Conservation (phyloP, 73 alveolate genomes). For the Stentor coeruleus region DNA sequence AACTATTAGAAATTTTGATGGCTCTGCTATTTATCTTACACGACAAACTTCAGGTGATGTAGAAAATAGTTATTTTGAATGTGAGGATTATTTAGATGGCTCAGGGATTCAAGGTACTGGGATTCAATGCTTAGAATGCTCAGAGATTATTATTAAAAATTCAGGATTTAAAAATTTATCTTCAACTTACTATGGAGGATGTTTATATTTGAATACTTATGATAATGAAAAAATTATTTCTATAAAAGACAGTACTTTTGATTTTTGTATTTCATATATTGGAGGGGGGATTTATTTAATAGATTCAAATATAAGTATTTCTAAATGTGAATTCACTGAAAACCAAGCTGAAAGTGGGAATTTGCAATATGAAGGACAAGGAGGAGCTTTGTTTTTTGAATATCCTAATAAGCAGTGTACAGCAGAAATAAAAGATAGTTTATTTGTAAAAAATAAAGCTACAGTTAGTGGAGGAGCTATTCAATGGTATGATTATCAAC, state of each 20-base stretch:
- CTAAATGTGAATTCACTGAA: neutral
- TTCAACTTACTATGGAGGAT: neutral
- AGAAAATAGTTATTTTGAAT: neutral
- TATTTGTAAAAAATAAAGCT: neutral
- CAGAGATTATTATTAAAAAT: neutral
- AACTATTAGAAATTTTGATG: neutral
- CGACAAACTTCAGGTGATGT: neutral
- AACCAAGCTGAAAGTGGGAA: neutral
- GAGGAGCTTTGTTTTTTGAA: neutral
- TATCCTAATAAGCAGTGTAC: neutral
- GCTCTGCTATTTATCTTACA: neutral
- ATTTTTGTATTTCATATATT: neutral
- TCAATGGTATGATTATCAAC: neutral
- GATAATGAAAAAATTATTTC: neutral
- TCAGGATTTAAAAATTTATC: neutral
- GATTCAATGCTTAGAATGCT: neutral
- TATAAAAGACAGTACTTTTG: neutral
- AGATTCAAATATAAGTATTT: neutral
- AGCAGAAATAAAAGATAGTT: neutral
- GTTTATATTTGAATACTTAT: neutral
- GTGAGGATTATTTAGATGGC: neutral
- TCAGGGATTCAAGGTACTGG: neutral
- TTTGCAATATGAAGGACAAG: neutral
- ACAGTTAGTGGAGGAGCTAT: constrained; percentile 11
- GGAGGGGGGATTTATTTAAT: neutral